Evolutionary conservation across 1,284 basidiomycete species (phyloP).

Genomic region (Pisolithus thermaeus): DNA sequence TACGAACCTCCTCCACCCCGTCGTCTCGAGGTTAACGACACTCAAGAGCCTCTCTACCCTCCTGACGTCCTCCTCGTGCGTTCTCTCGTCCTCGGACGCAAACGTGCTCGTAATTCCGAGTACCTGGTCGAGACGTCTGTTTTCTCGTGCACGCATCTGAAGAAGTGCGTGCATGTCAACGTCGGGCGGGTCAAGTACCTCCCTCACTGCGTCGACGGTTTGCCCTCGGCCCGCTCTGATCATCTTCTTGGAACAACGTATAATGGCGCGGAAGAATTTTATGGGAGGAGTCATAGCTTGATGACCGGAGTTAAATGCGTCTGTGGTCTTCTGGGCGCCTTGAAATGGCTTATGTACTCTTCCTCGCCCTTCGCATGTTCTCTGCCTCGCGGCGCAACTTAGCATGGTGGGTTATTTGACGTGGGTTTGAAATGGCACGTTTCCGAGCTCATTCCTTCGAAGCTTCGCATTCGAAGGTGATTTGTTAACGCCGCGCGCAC

Average conservation of each 20-base stretch:
- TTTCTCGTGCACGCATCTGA: constrained; percentile 32
- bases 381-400: background rate
- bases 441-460: background rate
- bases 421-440: background rate
- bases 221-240: background rate
- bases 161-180: constrained; percentile 20
- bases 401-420: too few species aligned
- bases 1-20: constrained; percentile 19
- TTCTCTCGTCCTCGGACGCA: constrained; percentile 27
- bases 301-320: background rate
- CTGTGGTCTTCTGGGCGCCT: background rate
- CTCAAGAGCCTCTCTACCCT: background rate
- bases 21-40: constrained; percentile 22
- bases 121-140: constrained; percentile 31
- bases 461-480: too few species aligned
- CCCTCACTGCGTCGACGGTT: background rate
- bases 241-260: background rate
- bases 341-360: too few species aligned
- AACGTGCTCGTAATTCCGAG: constrained; percentile 38
- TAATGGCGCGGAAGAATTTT: background rate
- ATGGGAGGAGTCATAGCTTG: background rate
- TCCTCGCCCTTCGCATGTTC: background rate
- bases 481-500: too few species aligned
- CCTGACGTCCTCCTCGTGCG: constrained; percentile 19
- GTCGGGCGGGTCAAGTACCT: constrained; percentile 20